Evolutionary conservation across 2,329 filamentous ascomycete genomes (phyloP).

Genomic region (Dactylellina sp.): DNA sequence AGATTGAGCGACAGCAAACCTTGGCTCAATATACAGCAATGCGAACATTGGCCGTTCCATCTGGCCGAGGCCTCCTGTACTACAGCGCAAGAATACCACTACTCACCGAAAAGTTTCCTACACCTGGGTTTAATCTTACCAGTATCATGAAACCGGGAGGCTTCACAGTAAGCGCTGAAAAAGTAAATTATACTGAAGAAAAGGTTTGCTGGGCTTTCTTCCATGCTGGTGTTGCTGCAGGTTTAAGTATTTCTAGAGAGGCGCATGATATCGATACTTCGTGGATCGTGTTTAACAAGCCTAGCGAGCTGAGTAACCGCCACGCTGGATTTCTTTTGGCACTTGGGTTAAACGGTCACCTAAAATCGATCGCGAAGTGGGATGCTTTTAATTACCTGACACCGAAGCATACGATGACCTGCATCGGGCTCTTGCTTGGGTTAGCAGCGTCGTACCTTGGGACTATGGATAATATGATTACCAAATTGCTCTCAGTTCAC

Average conservation of each 20-base stretch:
- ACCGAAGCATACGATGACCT: conserved; percentile 99
- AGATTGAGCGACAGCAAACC: conserved; percentile 91
- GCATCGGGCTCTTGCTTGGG: conserved; percentile 91
- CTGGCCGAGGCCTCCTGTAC: conserved; percentile 86
- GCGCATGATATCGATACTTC: conserved; percentile 96
- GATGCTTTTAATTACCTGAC: conserved; percentile 99
- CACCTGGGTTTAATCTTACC: conserved; percentile 89
- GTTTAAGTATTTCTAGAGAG: conserved; percentile 86
- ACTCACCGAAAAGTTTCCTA: conserved; percentile 89
- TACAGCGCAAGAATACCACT: conserved; percentile 88
- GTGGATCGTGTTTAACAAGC: conserved; percentile 99
- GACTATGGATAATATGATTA: conserved; percentile 97
- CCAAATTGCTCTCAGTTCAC: conserved; percentile 91
- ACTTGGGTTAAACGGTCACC: conserved; percentile 90
- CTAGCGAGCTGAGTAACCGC: conserved; percentile 89
- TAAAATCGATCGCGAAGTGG: conserved; percentile 96
- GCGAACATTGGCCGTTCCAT: conserved; percentile 87
- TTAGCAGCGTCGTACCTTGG: conserved; percentile 93
- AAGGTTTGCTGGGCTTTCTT: conserved; percentile 99
- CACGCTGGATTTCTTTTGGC: conserved; percentile 94
- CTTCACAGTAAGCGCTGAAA: conserved; percentile 92
- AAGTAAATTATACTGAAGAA: conserved; percentile 87
- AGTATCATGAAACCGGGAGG: conserved; percentile 93
- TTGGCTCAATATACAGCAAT: conserved; percentile 86
- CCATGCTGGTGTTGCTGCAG: conserved; percentile 93